phyloP scores from a whole-genome alignment of 148 eudicot genomes.

The Cornus suecica region DNA sequence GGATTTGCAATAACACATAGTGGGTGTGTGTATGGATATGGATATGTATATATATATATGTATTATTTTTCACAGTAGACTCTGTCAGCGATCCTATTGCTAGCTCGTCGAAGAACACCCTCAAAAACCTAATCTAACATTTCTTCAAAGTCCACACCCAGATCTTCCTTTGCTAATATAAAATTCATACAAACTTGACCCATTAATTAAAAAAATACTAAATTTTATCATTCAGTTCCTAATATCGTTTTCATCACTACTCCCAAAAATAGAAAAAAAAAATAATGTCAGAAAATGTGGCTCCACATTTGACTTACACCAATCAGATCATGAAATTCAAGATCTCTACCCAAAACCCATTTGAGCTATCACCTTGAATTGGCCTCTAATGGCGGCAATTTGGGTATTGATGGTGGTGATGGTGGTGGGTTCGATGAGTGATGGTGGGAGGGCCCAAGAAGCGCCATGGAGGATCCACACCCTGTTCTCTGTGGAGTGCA shows the following conservation, averaged over 20 bases:
- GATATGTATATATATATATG: too few relatives aligned
- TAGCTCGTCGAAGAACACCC: too few relatives aligned
- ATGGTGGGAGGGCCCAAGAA: constrained; percentile 21
- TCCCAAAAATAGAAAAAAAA: not conserved
- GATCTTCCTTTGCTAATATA: too few relatives aligned
- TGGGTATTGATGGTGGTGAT: constrained; percentile 22
- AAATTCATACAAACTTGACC: too few relatives aligned
- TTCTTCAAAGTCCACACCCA: too few relatives aligned
- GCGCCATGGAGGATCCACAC: constrained; percentile 84
- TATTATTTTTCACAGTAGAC: too few relatives aligned
- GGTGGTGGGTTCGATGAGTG: constrained; percentile 23
- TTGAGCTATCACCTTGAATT: constrained; percentile 12
- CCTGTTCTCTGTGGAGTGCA: constrained; percentile 92
- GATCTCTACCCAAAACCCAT: constrained; percentile 22
- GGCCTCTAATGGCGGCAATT: constrained; percentile 35
- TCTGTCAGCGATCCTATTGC: too few relatives aligned
- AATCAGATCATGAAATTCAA: constrained; percentile 18
- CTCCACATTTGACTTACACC: not conserved
- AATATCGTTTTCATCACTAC: not conserved
- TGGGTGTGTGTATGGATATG: too few relatives aligned
- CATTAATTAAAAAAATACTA: too few relatives aligned
- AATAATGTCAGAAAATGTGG: not conserved
- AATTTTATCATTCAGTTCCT: too few relatives aligned
- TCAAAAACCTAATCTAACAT: too few relatives aligned
- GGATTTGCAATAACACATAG: too few relatives aligned